Conservation (phyloP, 345 rosid genomes). For the Acer saccharum region DNA sequence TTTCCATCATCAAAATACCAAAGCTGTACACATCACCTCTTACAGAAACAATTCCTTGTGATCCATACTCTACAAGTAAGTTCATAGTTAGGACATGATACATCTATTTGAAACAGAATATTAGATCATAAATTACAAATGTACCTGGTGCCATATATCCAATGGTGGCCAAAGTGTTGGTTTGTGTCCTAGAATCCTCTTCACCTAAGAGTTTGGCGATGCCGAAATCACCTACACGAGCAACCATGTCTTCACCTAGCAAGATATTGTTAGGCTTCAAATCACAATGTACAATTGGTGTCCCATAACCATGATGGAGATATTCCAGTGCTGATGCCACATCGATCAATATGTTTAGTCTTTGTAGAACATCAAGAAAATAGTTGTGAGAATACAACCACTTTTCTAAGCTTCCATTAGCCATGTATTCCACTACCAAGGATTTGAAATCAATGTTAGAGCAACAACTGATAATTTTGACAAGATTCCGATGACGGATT, state of each 20-base stretch:
- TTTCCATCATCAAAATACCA: slow-evolving; percentile 23
- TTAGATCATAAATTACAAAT: neutral
- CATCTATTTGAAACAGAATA: no score
- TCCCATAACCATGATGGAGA: neutral
- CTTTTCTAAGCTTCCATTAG: no score
- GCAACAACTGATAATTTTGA: slow-evolving; percentile 2
- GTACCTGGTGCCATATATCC: slow-evolving; percentile 15
- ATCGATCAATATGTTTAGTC: slow-evolving; percentile 21
- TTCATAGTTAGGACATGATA: neutral
- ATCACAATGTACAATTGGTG: no score
- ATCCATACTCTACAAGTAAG: slow-evolving; percentile 20
- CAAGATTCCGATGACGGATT: slow-evolving; percentile 6
- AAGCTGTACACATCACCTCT: slow-evolving; percentile 21
- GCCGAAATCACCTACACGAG: slow-evolving; percentile 7
- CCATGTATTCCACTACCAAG: no score
- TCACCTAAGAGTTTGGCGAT: neutral
- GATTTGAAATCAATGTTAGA: neutral
- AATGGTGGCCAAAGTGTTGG: slow-evolving; percentile 1
- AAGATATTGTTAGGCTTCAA: no score
- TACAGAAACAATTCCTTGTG: slow-evolving; percentile 13
- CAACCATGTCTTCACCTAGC: neutral
- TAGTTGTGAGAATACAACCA: neutral
- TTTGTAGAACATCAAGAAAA: neutral
- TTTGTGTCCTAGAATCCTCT: neutral
- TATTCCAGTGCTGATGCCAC: slow-evolving; percentile 21